Evolutionary conservation across 371 early-diverging fungal species (phyloP), one percentile per base, ranked within the genome.

Genomic region (Blakeslea trispora): DNA sequence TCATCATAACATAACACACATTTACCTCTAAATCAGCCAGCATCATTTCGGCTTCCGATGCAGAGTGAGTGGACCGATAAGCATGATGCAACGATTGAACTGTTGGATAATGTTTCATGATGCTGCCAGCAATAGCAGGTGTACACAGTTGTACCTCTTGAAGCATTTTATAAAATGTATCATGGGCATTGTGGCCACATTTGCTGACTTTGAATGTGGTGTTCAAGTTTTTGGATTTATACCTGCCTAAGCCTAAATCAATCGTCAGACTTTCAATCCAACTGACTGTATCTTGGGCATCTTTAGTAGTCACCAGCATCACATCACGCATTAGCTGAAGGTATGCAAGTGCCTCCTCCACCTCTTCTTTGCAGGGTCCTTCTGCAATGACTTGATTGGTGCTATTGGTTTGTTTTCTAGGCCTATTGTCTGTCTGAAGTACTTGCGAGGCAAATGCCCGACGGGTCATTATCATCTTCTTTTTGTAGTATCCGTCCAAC

Each of bases 61-160:
- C 34, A 31, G 39, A 37, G 19, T 55, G 28, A 5, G 28, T 32
- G 35, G 34, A 23, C 10, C 50, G 43, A 52, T 88, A 91, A 1
- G 77, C 78, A 1, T 73, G 71, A 42, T 82, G 76, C 4, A 91
- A 69, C 0, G 75, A 64, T 28, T 72, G 72, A 15, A 85, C 31
- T 2, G 83, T 80, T 4, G 88, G 86, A 51, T 88, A 88, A 18
- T 42, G 64, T 3, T 48, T 37, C 1, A 71, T 71, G 10, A 91
- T 76, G 22, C 84, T 81, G 15, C 66, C 71, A 4, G 92, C 88
- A 4, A 82, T 64, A 1, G 72, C 54, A 9, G 76, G 74, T 1
- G 89, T 85, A 37, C 85, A 80, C 31, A 80, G 64, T 37, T 82
- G 84, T 13, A 91, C 74, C 57, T 87, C 84, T 58, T 88, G 82